Evolutionary conservation across 2,329 filamentous ascomycete genomes (phyloP).

Genomic region (Pseudogymnoascus sp.): DNA sequence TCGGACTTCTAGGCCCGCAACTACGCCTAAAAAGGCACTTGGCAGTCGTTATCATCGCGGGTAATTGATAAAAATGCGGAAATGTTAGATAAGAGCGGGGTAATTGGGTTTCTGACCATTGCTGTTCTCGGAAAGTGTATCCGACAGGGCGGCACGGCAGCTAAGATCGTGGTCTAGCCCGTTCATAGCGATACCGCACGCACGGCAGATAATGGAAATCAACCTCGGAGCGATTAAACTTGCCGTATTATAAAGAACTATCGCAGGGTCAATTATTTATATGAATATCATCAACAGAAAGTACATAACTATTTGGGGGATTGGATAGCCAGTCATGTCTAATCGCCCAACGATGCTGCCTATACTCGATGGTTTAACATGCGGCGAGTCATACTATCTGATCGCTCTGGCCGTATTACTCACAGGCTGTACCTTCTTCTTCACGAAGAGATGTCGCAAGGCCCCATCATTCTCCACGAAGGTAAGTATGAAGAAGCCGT

Average conservation of each 20-base stretch:
- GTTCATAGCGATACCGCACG: neutral
- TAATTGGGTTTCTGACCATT: slow-evolving; percentile 9
- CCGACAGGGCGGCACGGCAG: neutral
- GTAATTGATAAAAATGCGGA: slow-evolving; percentile 11
- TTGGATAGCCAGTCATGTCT: neutral
- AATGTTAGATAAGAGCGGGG: slow-evolving; percentile 8
- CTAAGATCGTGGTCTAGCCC: neutral
- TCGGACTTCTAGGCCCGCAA: neutral
- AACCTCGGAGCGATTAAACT: neutral
- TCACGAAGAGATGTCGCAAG: neutral
- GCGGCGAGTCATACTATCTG: neutral
- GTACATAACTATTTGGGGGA: neutral
- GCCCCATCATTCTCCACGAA: neutral
- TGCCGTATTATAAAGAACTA: neutral
- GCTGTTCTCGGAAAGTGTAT: neutral
- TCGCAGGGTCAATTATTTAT: neutral
- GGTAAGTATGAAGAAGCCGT: neutral
- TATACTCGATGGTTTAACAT: neutral
- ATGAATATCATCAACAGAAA: neutral
- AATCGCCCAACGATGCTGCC: neutral
- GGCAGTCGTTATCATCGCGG: slow-evolving; percentile 14
- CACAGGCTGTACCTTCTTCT: neutral
- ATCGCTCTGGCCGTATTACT: neutral
- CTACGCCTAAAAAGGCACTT: slow-evolving; percentile 1
- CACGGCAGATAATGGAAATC: neutral